Base-by-base conservation (phyloP, 2,329 filamentous ascomycete genomes). In the Amesomyces nigricolor region DNA sequence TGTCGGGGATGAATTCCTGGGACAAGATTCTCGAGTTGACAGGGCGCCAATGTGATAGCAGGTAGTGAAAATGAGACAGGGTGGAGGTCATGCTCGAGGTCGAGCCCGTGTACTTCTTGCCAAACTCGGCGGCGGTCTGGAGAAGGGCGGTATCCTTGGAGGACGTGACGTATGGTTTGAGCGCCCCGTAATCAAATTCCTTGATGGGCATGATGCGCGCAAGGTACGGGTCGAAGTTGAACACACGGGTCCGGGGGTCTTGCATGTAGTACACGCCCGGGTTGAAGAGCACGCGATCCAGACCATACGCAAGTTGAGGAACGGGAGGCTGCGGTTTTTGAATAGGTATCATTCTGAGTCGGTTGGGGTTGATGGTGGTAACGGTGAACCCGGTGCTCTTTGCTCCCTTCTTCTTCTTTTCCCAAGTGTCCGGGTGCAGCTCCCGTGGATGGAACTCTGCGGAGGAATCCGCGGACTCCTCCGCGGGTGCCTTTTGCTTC, bases 151-250 rank as follows among this genome's bases (percentile, higher is more conserved):
- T 71, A 67, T 99, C 94, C 67, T 88, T 85, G 9, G 92, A 97
- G 0, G 94, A 96, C 0, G 91, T 96, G 61, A 96, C 84, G 70
- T 96, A 99, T 60, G 85, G 79, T 68, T 88, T 89, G 52, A 99
- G 72, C 3, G 90, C 85, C 56, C 88, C 81, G 70, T 95, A 99
- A 66, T 99, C 89, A 66, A 99, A 99, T 66, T 99, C 89, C 2
- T 82, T 76, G 14, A 94, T 85, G 2, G 94, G 91, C 90, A 97
- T 97, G 64, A 99, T 95, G 51, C 84, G 85, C 58, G 91, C 83
- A 17, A 99, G 79, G 66, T 96, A 96, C 0, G 95, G 94, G 67
- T 99, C 92, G 65, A 99, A 99, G 69, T 99, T 99, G 78, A 85
- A 99, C 6, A 97, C 90, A 16, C 85, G 81, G 39, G 92, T 91